Evolutionary conservation across 768 basidiomycete species (phyloP).

Genomic region (Trametes cubensis): DNA sequence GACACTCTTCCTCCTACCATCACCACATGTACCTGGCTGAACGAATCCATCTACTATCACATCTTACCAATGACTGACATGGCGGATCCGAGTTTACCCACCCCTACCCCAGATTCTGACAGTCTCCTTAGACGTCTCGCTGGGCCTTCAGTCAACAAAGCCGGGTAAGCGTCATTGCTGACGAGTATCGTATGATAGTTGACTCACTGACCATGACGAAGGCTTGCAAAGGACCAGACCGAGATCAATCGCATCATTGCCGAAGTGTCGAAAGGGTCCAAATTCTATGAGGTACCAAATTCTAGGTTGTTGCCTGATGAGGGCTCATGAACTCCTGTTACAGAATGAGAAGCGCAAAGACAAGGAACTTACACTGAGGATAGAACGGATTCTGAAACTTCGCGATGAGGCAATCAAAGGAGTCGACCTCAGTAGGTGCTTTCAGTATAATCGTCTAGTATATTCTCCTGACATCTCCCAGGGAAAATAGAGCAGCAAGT

Average conservation of each 20-base stretch:
- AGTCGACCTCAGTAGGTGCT: conserved; percentile 55
- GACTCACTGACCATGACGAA: not conserved
- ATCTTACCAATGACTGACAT: not conserved
- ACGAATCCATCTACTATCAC: not conserved
- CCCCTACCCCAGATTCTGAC: conserved; percentile 60
- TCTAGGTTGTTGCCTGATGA: not conserved
- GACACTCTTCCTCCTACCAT: no score
- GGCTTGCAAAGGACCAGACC: conserved; percentile 74
- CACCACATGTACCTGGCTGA: not conserved
- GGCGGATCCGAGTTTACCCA: conserved; percentile 22
- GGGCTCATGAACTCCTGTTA: conserved; percentile 2
- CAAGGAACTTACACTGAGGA: conserved; percentile 77
- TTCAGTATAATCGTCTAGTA: no score
- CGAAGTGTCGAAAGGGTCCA: conserved; percentile 90
- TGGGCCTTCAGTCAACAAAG: conserved; percentile 87
- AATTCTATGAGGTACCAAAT: conserved; percentile 76
- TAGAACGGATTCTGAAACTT: conserved; percentile 66
- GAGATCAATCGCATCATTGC: conserved; percentile 90
- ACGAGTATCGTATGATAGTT: not conserved
- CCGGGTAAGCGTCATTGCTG: conserved; percentile 57
- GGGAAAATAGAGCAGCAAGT: conserved; percentile 64
- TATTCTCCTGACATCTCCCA: conserved; percentile 25
- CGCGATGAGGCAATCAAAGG: conserved; percentile 60
- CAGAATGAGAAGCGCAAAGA: conserved; percentile 92
- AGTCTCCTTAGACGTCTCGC: conserved; percentile 81